Base-by-base conservation (phyloP, 805 yeast genomes). In the Ogataea kodamae region DNA sequence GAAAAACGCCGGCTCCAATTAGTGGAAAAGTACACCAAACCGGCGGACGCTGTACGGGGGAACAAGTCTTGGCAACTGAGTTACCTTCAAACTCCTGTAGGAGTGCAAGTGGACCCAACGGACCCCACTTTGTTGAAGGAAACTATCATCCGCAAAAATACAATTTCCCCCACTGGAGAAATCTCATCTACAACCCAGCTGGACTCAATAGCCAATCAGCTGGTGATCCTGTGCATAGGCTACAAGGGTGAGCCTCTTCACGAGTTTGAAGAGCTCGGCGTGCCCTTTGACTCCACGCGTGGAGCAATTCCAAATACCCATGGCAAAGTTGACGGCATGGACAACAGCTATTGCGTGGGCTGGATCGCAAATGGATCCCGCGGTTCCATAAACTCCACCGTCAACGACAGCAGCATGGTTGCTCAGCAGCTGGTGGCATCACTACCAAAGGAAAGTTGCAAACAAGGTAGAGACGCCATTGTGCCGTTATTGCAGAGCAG, bases 351-450 rank as follows among this genome's bases (percentile, higher is more conserved):
- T 48, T 78, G 84, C 2, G 66, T 88, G 6, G 98, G 98, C 0
- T 92, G 98, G 98, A 79, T 88, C 28, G 76, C 82, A 37, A 78
- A 74, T 32, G 95, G 95, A 1, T 83, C 95, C 6, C 72, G 72
- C 18, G 98, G 98, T 1, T 94, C 87, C 3, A 92, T 92, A 45
- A 94, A 95, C 11, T 71, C 85, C 9, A 87, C 97, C 0, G 84
- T 90, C 81, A 72, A 81, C 70, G 88, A 83, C 39, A 76, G 96
- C 1, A 80, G 80, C 43, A 72, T 76, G 6, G 79, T 90, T 0
- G 90, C 87, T 0, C 85, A 77, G 17, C 61, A 68, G 9, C 66
- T 92, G 0, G 50, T 77, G 11, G 63, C 68, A 22, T 95, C 87
- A 48, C 18, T 53, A 23, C 16, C 23, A 37, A 15, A 40, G 30